Evolutionary conservation across 495 filamentous ascomycete species (phyloP), one percentile per base, ranked within the genome.

Genomic region (Evernia prunastri): DNA sequence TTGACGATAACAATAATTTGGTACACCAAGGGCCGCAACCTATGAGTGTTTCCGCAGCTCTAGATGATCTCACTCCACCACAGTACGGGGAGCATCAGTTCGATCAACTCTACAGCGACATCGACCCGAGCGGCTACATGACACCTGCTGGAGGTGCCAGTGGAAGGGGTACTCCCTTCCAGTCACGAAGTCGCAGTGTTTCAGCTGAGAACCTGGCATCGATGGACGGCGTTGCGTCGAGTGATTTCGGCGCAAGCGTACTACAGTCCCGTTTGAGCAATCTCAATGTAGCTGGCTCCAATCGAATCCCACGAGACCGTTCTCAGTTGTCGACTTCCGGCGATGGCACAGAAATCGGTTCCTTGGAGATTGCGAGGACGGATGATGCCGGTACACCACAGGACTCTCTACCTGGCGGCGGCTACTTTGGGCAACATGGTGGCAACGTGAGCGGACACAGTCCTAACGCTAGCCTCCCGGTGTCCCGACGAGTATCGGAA

Each of bases 71-170:
- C 64, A 90, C 91, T 17, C 94, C 94, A 39, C 94, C 94, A 0
- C 80, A 88, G 39, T 98, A 98, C 71, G 89, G 89, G 56, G 84
- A 91, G 66, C 93, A 97, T 75, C 80, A 84, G 23, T 82, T 96
- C 49, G 94, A 98, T 76, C 87, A 90, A 69, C 76, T 97, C 6
- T 98, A 94, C 74, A 88, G 90, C 65, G 89, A 92, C 61, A 78
- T 96, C 56, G 89, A 95, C 72, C 79, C 82, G 20, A 85, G 75
- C 43, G 89, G 87, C 37, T 87, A 91, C 68, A 84, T 89, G 70
- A 96, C 92, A 1, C 89, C 91, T 12, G 82, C 76, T 15, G 75
- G 80, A n/a, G 72, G 79, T 58, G 77, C 77, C 39, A 94, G 90
- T 66, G 87, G 87, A 45, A 73, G 86, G 33, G 87, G 81, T 66